Base-by-base conservation (phyloP, 1,284 basidiomycete species). In the Coniferiporia weirii region DNA sequence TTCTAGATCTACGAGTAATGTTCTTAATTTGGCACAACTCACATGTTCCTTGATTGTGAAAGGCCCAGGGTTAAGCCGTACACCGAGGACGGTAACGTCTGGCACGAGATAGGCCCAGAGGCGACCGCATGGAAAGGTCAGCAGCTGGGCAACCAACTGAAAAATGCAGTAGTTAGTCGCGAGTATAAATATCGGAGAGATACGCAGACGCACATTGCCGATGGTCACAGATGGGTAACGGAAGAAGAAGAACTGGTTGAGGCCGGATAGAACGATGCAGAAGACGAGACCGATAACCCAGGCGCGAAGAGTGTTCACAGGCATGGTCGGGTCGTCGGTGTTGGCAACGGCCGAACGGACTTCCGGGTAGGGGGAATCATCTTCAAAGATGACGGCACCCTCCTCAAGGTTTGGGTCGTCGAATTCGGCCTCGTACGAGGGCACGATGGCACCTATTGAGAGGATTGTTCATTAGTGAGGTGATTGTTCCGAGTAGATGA, bases 291-390 rank as follows among this genome's bases (percentile, higher is more conserved):
- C 83, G 61, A 85, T 73, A 34, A 79, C 67, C 87, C 87, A 91
- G 22, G 81, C 76, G 32, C 89, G 83, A 62, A 89, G 66, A 2
- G 80, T 89, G 43, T 75, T 76, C 3, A 73, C 76, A 1, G 85
- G 85, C 66, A 89, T 83, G 35, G 71, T 70, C 8, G 79, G 77
- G 67, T 90, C 85, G 65, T 91, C 87, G 2, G 82, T 84, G 67
- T 89, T 87, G 45, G 85, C 81, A 22, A 91, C 89, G 38, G 86
- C 86, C 20, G 87, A 86, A 34, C 89, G 82, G 27, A 91, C 89
- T 67, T 90, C 87, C 6, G 86, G 86, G 67, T 91, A 91, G 0
- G 81, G 83, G 0, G 81, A 84, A 61, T 83, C 81, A 55, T 81
- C 79, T 69, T 81, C 79, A 22, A 45, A 8, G 3, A 43, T 34